A percentile compares a stretch with the other conserved stretches of the same genome.
Conservation (phyloP, 2,329 filamentous ascomycete genomes). For the Huntiella omanensis region DNA sequence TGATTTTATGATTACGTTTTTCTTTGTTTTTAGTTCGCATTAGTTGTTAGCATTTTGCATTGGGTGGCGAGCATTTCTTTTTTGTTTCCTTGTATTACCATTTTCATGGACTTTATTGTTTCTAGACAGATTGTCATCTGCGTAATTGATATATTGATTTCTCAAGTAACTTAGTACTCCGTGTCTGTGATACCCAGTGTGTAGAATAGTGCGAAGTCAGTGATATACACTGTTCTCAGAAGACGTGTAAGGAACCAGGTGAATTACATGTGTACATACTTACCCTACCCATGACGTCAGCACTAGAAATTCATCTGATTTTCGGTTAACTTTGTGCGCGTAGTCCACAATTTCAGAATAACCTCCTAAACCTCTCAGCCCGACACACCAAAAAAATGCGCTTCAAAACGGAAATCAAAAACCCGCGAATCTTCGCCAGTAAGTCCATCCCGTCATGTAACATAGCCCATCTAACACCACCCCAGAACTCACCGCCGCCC, state of each 20-base stretch:
- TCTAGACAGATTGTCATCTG: slow-evolving; percentile 6
- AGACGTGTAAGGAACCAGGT: too few species aligned
- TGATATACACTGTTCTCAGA: too few species aligned
- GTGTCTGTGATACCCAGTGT: not conserved
- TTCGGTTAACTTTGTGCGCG: too few species aligned
- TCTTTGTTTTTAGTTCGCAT: not conserved
- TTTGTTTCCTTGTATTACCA: not conserved
- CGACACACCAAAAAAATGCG: slow-evolving; percentile 31
- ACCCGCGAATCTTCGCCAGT: slow-evolving; percentile 47
- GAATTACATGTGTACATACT: too few species aligned
- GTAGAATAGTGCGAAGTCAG: too few species aligned
- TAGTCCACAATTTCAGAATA: too few species aligned
- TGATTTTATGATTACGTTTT: slow-evolving; percentile 15
- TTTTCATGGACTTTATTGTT: not conserved
- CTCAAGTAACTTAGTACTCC: not conserved
- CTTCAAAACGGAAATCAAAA: slow-evolving; percentile 46
- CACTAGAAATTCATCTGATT: too few species aligned
- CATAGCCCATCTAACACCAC: not conserved
- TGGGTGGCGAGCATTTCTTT: too few species aligned
- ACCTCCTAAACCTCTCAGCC: too few species aligned
- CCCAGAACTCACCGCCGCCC: slow-evolving; percentile 44
- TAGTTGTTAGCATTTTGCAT: not conserved
- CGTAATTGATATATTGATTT: not conserved
- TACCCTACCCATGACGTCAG: too few species aligned
- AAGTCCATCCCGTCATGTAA: not conserved